Evolutionary conservation across 768 basidiomycete genomes (phyloP).

Genomic region (Peribolospora baueri): DNA sequence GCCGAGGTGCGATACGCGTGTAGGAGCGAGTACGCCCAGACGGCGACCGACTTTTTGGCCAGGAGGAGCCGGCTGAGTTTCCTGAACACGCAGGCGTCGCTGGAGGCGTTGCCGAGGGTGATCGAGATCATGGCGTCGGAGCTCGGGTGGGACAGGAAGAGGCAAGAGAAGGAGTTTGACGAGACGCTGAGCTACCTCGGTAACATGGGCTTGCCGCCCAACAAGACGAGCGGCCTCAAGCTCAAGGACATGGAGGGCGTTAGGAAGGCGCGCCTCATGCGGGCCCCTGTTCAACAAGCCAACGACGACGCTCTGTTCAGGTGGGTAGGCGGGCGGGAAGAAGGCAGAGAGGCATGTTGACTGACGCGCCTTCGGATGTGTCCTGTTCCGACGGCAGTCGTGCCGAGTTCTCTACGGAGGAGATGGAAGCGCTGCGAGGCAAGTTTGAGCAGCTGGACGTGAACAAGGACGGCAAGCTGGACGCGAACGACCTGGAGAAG

Average conservation of each 20-base stretch:
- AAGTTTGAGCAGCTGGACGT: slow-evolving; percentile 19
- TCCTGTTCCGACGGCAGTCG: slow-evolving; percentile 10
- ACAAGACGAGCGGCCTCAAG: slow-evolving; percentile 6
- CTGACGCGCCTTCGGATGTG: not conserved
- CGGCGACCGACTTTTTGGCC: slow-evolving; percentile 77
- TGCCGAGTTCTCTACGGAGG: slow-evolving; percentile 12
- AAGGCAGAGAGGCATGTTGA: slow-evolving; percentile 1
- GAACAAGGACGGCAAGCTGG: slow-evolving; percentile 31
- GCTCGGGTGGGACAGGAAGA: slow-evolving; percentile 43
- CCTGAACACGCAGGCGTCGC: slow-evolving; percentile 65
- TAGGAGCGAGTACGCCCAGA: slow-evolving; percentile 71
- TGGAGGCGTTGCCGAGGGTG: slow-evolving; percentile 60
- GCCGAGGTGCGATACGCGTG: slow-evolving; percentile 78
- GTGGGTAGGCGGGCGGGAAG: slow-evolving; percentile 1
- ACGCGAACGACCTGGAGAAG: slow-evolving; percentile 41
- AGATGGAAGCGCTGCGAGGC: slow-evolving; percentile 18
- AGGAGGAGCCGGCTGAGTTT: slow-evolving; percentile 77
- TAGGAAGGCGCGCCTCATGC: slow-evolving; percentile 12
- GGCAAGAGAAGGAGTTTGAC: slow-evolving; percentile 37
- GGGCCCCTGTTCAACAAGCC: slow-evolving; percentile 4
- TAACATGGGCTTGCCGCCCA: slow-evolving; percentile 52
- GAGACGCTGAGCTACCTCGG: slow-evolving; percentile 41
- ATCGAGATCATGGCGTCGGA: slow-evolving; percentile 79
- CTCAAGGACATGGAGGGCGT: slow-evolving; percentile 9
- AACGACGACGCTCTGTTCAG: slow-evolving; percentile 10